Base-by-base conservation (phyloP, 768 basidiomycete genomes). In the Gloeostereum incarnatum region DNA sequence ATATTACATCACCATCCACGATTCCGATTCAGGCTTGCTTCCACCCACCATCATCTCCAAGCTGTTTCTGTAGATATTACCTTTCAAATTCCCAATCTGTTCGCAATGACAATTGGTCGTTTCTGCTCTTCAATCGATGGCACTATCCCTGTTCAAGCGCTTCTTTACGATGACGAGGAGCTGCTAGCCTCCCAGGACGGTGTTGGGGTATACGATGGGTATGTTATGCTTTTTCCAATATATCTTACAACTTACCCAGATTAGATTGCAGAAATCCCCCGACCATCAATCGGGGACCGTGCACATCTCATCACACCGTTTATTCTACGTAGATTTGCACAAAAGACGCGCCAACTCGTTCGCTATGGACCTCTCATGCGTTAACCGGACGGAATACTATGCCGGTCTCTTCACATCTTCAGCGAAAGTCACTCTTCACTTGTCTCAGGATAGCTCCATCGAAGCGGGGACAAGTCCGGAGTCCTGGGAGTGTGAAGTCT, bases 141-240 rank as follows among this genome's bases (percentile, higher is more conserved):
- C 16, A 77, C 81, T 1, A 86, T 89, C 29, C 88, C 89, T 4
- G 63, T 89, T 11, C 67, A 66, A 17, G 87, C 86, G 1, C 63
- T 87, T 11, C 65, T 92, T 0, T 91, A 87, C 51, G 67, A 73
- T 10, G 88, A 91, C 40, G 94, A 98, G 59, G 75, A 77, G 31
- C 62, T 86, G 21, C 60, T 86, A 2, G 66, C 75, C 5, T 74
- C 70, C 31, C 88, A 90, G 52, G 83, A 89, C 31, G 64, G 63
- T 36, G 81, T 97, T 4, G 93, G 93, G 1, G 79, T 98, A 39
- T 98, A 98, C 51, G 81, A 92, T 47, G 90, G 89, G 92, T 93
- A 56, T 45, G 81, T 61, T 20, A 17, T 27, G 9, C 27, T 41
- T 11, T 27, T 18, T 38, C 33, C 38, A n/a, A 17, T 21, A 17